Conservation (phyloP, 2,329 filamentous ascomycete genomes). For the Aspergillus sp. region DNA sequence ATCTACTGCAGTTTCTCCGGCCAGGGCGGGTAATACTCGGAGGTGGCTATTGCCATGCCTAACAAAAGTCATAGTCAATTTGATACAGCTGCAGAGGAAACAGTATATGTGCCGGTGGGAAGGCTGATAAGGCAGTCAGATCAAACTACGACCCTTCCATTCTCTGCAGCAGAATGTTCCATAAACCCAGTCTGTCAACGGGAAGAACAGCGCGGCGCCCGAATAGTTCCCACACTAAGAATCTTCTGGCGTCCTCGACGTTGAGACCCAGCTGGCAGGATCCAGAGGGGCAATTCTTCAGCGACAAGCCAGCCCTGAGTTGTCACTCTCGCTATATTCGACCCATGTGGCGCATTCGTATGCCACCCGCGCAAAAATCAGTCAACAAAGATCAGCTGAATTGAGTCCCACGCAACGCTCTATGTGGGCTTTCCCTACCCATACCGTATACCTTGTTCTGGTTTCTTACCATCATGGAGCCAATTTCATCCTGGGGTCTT, state of each 20-base stretch:
- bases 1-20: no score
- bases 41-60: no score
- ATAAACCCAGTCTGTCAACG: neutral
- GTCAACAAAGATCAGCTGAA: no score
- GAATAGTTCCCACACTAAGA: neutral
- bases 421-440: no score
- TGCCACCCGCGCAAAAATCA: neutral
- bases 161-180: neutral
- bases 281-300: neutral
- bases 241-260: neutral
- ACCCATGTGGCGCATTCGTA: neutral
- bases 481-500: neutral
- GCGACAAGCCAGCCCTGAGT: neutral
- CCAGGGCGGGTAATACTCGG: no score
- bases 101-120: no score
- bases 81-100: no score
- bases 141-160: neutral
- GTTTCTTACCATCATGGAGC: neutral
- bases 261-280: neutral
- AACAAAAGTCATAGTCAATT: rapidly evolving
- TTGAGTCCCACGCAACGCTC: no score
- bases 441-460: neutral
- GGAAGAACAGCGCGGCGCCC: neutral
- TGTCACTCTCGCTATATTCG: neutral
- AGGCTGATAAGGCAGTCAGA: neutral